These are phyloP conservation scores for Pyricularia sp. DNA, from an alignment of 2,329 filamentous ascomycete species.

Conservation along the genomic window DNA sequence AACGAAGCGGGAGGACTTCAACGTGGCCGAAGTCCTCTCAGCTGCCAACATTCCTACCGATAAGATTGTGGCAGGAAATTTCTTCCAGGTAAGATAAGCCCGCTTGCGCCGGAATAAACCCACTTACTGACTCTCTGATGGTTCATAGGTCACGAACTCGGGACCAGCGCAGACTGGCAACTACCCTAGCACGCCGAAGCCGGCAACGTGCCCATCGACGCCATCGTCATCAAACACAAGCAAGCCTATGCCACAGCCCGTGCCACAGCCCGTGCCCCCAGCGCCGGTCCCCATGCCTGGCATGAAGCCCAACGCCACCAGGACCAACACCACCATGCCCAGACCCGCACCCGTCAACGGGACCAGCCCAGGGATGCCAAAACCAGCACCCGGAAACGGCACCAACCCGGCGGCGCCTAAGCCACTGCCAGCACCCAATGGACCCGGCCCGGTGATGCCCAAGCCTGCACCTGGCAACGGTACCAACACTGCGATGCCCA, in stretches of 20 bases:
- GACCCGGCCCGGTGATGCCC: neutral
- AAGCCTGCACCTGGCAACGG: neutral
- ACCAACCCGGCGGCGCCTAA: neutral
- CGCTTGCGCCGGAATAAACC: neutral
- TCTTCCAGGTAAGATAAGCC: constrained; percentile 21
- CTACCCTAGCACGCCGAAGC: neutral
- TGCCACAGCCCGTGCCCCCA: too few relatives aligned
- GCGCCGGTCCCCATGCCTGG: neutral
- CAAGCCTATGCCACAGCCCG: neutral
- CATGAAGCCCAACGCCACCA: neutral
- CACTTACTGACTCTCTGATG: neutral
- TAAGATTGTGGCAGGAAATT: constrained; percentile 26
- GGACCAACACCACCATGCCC: neutral
- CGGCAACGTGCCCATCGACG: too few relatives aligned
- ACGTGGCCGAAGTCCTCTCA: constrained; percentile 19
- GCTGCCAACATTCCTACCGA: constrained; percentile 19
- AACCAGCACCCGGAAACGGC: neutral
- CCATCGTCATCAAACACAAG: neutral
- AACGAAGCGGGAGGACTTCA: constrained; percentile 20
- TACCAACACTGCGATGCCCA: too few relatives aligned
- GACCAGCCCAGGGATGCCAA: too few relatives aligned
- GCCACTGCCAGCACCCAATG: neutral
- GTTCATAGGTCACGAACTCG: constrained; percentile 18
- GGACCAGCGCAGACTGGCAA: constrained; percentile 14
- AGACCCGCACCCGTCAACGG: neutral